Base-by-base conservation (phyloP, 495 filamentous ascomycete genomes). In the Penicillium psychrofluorescens region DNA sequence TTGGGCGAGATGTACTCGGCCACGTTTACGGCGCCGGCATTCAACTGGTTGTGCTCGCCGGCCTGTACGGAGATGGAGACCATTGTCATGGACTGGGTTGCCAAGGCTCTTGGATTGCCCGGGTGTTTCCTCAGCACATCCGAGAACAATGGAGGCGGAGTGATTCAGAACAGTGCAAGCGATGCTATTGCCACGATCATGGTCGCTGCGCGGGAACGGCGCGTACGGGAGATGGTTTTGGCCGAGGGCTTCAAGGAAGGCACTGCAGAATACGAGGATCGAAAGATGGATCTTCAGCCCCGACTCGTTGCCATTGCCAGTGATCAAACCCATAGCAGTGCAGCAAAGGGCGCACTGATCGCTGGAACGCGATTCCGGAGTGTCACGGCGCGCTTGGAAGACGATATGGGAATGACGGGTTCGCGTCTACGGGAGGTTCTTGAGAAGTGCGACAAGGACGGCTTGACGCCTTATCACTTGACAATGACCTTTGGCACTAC, bases 51-150 rank as follows among this genome's bases (percentile, higher is more conserved):
- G 38, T 96, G 91, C 63, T 89, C 84, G 3, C 92, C 92, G 1
- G 92, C 86, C 13, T 83, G 92, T n/a, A 98, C 92, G 5, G 92
- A 98, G 59, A 75, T 98, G 36, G 92, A 98, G 69, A 96, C 92
- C 0, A 80, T 95, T 36, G 85, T 95, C 29, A 76, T 97, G 49
- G 92, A 96, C 65, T 97, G 91, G 91, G 65, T 97, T 12, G 86
- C 83, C 15, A 77, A 84, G 50, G 68, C 86, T 10, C 63, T 96
- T 31, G 76, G 62, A 11, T 71, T 97, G 11, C 90, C 91, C 0
- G 62, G 72, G 8, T 86, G 81, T 55, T 96, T 84, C 56, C 68
- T 90, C 12, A 92, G 86, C 27, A 82, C 81, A 0, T 83, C 81
- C 0, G 72, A 84, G 46, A 86, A 76, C 40, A 67, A 68, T 27